These are phyloP conservation scores for Neurospora sp. DNA, from an alignment of 2,329 filamentous ascomycete genomes.

Conservation along the genomic window DNA sequence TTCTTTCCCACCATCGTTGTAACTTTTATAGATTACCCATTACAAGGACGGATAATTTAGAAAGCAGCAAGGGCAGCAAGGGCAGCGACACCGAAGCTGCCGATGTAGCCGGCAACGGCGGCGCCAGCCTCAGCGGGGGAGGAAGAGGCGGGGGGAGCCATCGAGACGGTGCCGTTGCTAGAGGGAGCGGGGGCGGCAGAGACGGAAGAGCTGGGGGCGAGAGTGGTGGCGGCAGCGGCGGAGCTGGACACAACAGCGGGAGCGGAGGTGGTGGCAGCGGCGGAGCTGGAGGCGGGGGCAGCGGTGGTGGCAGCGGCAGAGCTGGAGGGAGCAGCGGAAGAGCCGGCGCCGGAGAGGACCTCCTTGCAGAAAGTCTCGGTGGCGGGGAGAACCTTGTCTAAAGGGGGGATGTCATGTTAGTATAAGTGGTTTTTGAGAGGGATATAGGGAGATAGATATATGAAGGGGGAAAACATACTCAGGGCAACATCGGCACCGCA, in stretches of 20 bases:
- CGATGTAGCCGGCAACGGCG: conserved; percentile 8
- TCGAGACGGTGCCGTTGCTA: conserved; percentile 2
- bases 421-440: too few relatives aligned
- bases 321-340: background rate
- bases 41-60: conserved; percentile 2
- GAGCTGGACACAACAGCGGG: background rate
- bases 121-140: conserved; percentile 6
- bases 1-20: background rate
- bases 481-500: conserved; percentile 16
- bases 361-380: conserved; percentile 53
- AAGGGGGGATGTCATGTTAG: background rate
- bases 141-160: background rate
- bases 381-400: conserved; percentile 25
- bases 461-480: conserved; percentile 9
- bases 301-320: conserved; percentile 1
- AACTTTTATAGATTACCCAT: background rate
- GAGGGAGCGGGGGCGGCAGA: background rate
- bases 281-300: background rate
- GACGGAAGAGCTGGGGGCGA: conserved; percentile 1
- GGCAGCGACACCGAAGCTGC: conserved; percentile 13
- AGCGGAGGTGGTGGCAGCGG: background rate
- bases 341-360: conserved; percentile 36
- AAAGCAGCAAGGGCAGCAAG: conserved; percentile 16
- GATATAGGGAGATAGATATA: too few relatives aligned
- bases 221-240: background rate